Evolutionary conservation across 768 basidiomycete species (phyloP), one percentile per base, ranked within the genome.

Genomic region (Macrolepiota dolichaula): DNA sequence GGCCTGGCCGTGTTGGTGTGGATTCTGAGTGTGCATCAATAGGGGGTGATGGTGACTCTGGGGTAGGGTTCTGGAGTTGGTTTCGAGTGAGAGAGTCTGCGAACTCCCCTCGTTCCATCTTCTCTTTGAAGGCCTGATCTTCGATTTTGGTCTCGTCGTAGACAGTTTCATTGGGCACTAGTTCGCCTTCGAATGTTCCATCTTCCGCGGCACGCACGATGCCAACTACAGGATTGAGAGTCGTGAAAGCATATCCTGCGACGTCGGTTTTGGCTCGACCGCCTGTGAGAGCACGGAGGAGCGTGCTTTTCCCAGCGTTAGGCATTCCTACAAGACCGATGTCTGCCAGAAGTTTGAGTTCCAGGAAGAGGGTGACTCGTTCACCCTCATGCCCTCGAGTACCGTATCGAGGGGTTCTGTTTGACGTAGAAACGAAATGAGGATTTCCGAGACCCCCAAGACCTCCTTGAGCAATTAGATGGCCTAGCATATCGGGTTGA

Each of bases 271-370:
- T 88, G 11, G 92, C 90, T 27, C 91, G 80, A 2, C 93, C 88
- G 7, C 91, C 92, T 0, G 96, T 97, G 9, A 98, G 76, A 0
- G 94, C 95, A 19, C 92, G 87, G 3, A 98, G 79, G 1, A 99
- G 74, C 0, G 97, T 98, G 73, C 93, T 96, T 77, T 93, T 92
- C 29, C 89, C 96, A 0, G 92, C 94, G 66, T 98, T 99, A 6
- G 97, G 97, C 77, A 97, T 87, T 0, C 97, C 97, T 1, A 99
- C 95, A 19, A 99, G 78, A 0, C 94, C 97, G n/a, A 98, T 80
- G 71, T 99, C 96, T 2, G 96, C 94, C 2, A 96, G 80, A 5
- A 96, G 81, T 72, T 98, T 98, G 63, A 99, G 88, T 72, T 97
- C 96, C 13, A 99, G 79, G 19, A 87, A 82, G n/a, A 98, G 81